Base-by-base conservation (phyloP, 1,284 basidiomycete species). In the Pseudomicrostroma phylloplanum region DNA sequence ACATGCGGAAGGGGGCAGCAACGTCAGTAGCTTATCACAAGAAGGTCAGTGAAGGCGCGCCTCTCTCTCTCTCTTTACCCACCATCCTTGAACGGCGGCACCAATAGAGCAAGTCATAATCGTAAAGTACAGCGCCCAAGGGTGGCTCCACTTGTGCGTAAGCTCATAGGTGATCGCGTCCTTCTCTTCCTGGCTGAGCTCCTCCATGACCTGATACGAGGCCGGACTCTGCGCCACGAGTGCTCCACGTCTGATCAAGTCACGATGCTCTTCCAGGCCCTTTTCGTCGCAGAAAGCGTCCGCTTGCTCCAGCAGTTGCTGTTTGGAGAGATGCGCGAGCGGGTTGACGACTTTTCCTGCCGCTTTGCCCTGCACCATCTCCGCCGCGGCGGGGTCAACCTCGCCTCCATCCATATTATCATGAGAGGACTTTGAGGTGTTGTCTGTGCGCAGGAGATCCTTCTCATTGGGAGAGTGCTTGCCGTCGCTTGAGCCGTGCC, bases 51-150 rank as follows among this genome's bases (percentile, higher is more conserved):
- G n/a, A n/a, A n/a, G n/a, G n/a, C n/a, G n/a, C n/a, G n/a, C n/a
- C n/a, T n/a, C n/a, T n/a, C n/a, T n/a, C n/a, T n/a, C n/a, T n/a
- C n/a, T n/a, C n/a, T n/a, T n/a, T n/a, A 36, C 30, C 9, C 30
- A 36, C 30, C 30, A 36, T 58, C 87, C 87, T 79, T 88, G 86
- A 19, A 88, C 87, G 42, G 85, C 85, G 17, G 86, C 86, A 1
- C 86, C 86, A 30, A 86, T 70, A 0, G 83, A 85, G 60, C 86
- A 83, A 64, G 86, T 79, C 57, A 83, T 77, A 62, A 85, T 85
- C 66, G 86, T 82, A 71, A 83, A 84, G 72, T 85, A 87, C 6
- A 87, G 78, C 86, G 89, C 68, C 81, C 61, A 61, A 1, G 80
- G 74, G 25, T 80, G 77, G 4, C 61, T 51, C 78, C 79, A 80